phyloP scores from a whole-genome alignment of 306 rosid species.

The Datisca glomerata region DNA sequence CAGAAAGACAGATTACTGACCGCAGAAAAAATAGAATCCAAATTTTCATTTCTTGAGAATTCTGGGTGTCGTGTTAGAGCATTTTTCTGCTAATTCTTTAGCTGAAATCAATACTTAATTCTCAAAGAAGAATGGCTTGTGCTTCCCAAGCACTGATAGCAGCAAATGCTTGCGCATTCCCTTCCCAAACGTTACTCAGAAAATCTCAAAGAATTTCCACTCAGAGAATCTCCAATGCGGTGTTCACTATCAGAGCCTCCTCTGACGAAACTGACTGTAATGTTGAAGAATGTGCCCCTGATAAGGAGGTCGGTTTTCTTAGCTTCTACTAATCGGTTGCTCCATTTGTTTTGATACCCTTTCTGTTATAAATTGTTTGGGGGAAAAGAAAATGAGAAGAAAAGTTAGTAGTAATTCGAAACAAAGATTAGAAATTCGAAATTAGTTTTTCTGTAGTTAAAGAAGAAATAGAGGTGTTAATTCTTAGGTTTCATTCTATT shows the following conservation, averaged over 20 bases:
- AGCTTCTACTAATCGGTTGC: background rate
- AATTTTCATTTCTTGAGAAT: too few species aligned
- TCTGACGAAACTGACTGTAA: slow-evolving; percentile 73
- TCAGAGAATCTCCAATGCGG: slow-evolving; percentile 4
- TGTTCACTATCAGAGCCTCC: slow-evolving; percentile 45
- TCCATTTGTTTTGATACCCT: background rate
- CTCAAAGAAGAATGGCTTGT: slow-evolving; percentile 32
- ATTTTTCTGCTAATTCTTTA: background rate
- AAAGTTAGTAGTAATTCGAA: too few species aligned
- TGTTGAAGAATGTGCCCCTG: slow-evolving; percentile 87
- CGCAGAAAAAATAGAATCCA: too few species aligned
- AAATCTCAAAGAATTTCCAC: slow-evolving; percentile 22
- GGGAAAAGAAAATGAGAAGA: too few species aligned
- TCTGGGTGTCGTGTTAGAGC: too few species aligned
- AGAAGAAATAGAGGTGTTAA: too few species aligned
- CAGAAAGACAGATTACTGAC: too few species aligned
- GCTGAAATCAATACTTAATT: background rate
- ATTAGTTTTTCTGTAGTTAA: too few species aligned
- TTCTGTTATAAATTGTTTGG: too few species aligned
- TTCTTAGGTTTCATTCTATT: too few species aligned
- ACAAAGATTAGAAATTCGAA: too few species aligned
- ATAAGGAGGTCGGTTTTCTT: slow-evolving; percentile 56
- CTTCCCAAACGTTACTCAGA: slow-evolving; percentile 29
- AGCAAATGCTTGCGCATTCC: slow-evolving; percentile 43
- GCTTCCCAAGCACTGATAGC: slow-evolving; percentile 58